These are phyloP conservation scores for Rhizopogon vesiculosus DNA, from an alignment of 768 basidiomycete genomes.

Conservation along the genomic window DNA sequence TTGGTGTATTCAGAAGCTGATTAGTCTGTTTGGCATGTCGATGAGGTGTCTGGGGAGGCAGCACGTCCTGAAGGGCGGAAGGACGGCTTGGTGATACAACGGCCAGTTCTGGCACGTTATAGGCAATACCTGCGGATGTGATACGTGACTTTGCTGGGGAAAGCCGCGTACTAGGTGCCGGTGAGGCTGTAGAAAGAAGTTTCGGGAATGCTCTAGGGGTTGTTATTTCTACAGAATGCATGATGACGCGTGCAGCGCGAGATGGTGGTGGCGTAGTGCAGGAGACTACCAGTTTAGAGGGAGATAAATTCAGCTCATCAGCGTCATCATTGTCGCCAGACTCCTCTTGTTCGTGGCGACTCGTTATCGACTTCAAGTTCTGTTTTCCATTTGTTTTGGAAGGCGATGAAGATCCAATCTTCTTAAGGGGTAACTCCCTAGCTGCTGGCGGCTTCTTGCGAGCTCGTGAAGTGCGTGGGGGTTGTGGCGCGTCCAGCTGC, in stretches of 20 bases:
- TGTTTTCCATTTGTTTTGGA: neutral
- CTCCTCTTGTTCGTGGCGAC: neutral
- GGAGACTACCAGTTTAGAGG: conserved; percentile 1
- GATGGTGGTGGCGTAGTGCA: conserved; percentile 21
- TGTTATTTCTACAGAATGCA: conserved; percentile 27
- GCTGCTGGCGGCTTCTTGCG: neutral
- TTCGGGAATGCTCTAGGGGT: conserved; percentile 17
- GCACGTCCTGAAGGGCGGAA: conserved; percentile 12
- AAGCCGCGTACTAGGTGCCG: neutral
- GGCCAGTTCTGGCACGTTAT: neutral
- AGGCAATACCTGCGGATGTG: conserved; percentile 14
- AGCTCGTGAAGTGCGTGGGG: neutral
- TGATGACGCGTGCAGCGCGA: conserved; percentile 16
- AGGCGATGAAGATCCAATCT: neutral
- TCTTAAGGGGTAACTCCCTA: conserved; percentile 1
- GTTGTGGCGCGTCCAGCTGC: neutral
- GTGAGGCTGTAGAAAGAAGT: conserved; percentile 8
- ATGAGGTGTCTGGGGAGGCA: conserved; percentile 11
- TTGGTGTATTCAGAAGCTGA: conserved; percentile 15
- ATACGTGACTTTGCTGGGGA: conserved; percentile 4
- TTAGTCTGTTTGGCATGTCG: conserved; percentile 2
- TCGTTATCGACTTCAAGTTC: neutral
- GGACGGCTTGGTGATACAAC: neutral
- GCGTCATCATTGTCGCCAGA: conserved; percentile 8
- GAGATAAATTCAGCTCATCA: conserved; percentile 26